These are phyloP conservation scores for Pascua sp. DNA, from an alignment of 1,284 basidiomycete species.

Conservation along the genomic window DNA sequence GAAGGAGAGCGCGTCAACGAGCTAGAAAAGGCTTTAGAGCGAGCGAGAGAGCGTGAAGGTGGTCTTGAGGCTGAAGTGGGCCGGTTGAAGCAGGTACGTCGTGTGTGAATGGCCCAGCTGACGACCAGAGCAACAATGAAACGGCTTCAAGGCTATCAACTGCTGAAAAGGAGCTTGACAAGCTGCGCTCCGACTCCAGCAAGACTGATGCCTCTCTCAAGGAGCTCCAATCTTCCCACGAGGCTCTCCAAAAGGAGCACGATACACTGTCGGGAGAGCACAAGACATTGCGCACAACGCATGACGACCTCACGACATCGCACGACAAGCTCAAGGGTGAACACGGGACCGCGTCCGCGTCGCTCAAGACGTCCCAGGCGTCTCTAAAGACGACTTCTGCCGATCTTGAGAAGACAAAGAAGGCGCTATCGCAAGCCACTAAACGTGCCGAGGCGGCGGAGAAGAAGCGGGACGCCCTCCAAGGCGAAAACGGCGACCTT, in stretches of 20 bases:
- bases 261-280: slow-evolving; percentile 18
- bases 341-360: slow-evolving; percentile 13
- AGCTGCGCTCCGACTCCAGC: slow-evolving; percentile 1
- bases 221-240: slow-evolving; percentile 18
- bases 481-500: slow-evolving; percentile 46
- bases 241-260: slow-evolving; percentile 20
- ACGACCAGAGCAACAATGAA: slow-evolving; percentile 29
- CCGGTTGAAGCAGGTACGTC: slow-evolving; percentile 42
- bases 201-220: slow-evolving; percentile 6
- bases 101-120: not conserved
- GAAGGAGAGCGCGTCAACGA: slow-evolving; percentile 26
- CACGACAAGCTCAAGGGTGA: slow-evolving; percentile 20
- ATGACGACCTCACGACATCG: slow-evolving; percentile 14
- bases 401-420: slow-evolving; percentile 24
- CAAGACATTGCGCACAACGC: slow-evolving; percentile 15
- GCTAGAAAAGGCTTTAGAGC: slow-evolving; percentile 39
- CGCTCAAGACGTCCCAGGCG: slow-evolving; percentile 18
- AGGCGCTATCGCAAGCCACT: slow-evolving; percentile 20
- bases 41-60: slow-evolving; percentile 41
- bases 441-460: slow-evolving; percentile 43
- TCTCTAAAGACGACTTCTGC: slow-evolving; percentile 8
- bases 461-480: slow-evolving; percentile 39
- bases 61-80: slow-evolving; percentile 45
- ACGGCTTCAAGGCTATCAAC: slow-evolving; percentile 10
- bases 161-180: slow-evolving; percentile 7